phyloP scores from a whole-genome alignment of 2,329 filamentous ascomycete genomes.

The Stagonosporopsis tanaceti region DNA sequence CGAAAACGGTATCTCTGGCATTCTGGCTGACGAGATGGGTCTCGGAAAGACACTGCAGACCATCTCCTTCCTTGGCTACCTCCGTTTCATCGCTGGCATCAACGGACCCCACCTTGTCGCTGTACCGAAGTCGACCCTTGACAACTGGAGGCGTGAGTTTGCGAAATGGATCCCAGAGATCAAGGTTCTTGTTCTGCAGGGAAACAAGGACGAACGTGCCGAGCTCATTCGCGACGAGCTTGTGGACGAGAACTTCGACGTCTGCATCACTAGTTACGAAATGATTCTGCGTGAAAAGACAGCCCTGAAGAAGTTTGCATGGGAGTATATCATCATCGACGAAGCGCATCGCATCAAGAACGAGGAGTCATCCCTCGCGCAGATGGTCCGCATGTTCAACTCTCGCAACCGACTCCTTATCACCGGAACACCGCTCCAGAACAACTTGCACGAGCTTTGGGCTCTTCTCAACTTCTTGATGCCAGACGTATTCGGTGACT shows the following conservation, averaged over 20 bases:
- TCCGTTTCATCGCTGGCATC: constrained; percentile 89
- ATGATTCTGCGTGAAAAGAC: constrained; percentile 97
- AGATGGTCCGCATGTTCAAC: constrained; percentile 95
- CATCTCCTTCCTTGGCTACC: constrained; percentile 93
- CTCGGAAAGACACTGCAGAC: constrained; percentile 97
- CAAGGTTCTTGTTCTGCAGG: constrained; percentile 91
- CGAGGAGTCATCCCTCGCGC: constrained; percentile 94
- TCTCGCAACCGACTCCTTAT: constrained; percentile 95
- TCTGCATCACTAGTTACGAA: constrained; percentile 98
- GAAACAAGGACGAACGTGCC: constrained; percentile 91
- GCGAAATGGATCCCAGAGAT: constrained; percentile 93
- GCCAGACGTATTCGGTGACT: constrained; percentile 97
- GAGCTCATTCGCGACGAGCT: constrained; percentile 88
- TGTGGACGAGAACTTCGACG: constrained; percentile 95
- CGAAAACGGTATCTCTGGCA: constrained; percentile 98
- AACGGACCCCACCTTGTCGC: constrained; percentile 89
- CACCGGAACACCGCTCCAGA: constrained; percentile 95
- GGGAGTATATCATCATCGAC: constrained; percentile 99
- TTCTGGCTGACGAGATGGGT: constrained; percentile 98
- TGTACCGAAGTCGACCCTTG: constrained; percentile 95
- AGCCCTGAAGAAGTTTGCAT: constrained; percentile 95
- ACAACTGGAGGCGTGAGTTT: constrained; percentile 99
- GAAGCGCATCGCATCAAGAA: constrained; percentile 99
- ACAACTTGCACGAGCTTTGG: constrained; percentile 98
- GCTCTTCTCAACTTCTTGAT: constrained; percentile 95